These are phyloP conservation scores for Cicer chorassanicum DNA, from an alignment of 306 rosid genomes.

Conservation along the genomic window DNA sequence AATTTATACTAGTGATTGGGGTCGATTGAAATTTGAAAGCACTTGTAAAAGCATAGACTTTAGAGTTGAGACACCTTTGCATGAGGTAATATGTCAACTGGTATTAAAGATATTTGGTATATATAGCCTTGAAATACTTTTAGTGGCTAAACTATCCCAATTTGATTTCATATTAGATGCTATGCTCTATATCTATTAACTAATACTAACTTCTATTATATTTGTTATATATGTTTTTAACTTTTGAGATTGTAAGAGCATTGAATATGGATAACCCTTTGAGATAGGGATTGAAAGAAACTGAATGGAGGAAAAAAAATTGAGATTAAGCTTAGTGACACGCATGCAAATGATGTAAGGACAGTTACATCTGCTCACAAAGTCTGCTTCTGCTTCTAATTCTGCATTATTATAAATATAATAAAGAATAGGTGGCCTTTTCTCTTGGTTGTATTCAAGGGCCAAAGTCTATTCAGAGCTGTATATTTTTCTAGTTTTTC, in stretches of 20 bases:
- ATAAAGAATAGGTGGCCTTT: not conserved
- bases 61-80: conserved; percentile 24
- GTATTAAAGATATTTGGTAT: conserved; percentile 6
- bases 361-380: not conserved
- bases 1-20: conserved; percentile 9
- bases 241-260: not conserved
- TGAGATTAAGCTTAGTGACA: conserved; percentile 12
- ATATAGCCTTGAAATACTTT: not conserved
- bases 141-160: conserved; percentile 1
- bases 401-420: not conserved
- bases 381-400: not conserved
- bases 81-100: not conserved
- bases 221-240: not conserved
- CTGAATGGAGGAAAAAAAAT: not conserved
- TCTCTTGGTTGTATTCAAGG: conserved; percentile 44
- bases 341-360: conserved; percentile 38
- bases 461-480: conserved; percentile 18
- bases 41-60: not conserved
- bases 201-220: not conserved
- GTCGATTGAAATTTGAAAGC: conserved; percentile 34
- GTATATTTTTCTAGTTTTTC: no score
- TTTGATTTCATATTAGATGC: not conserved
- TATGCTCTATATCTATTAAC: not conserved
- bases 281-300: conserved; percentile 13
- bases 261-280: not conserved